phyloP scores from a whole-genome alignment of 1,139 yeast genomes.

The Yamadazyma pseudoaaseri region DNA sequence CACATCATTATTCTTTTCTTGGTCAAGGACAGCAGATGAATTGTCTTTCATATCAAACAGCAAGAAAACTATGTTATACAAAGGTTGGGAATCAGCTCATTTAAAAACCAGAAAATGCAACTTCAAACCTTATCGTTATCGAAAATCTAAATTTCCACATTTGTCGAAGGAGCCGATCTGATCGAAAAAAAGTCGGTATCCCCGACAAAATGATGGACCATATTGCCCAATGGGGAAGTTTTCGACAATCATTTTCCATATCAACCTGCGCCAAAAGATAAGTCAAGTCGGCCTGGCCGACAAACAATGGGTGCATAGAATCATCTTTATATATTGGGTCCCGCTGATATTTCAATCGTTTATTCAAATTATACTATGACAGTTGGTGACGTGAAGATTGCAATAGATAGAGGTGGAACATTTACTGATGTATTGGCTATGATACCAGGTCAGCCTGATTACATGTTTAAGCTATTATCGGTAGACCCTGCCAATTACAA shows the following conservation, averaged over 20 bases:
- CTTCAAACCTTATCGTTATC: no score
- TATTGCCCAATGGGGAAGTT: no score
- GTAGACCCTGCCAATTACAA: slow-evolving; percentile 83
- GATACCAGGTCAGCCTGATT: slow-evolving; percentile 37
- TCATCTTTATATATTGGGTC: not conserved
- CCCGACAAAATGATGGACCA: no score
- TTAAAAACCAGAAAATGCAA: no score
- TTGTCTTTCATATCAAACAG: not conserved
- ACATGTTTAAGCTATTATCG: slow-evolving; percentile 64
- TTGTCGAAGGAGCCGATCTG: no score
- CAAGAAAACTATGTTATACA: no score
- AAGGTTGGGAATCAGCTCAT: no score
- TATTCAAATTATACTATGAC: slow-evolving; percentile 9
- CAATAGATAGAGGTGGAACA: slow-evolving; percentile 74
- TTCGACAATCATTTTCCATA: not conserved
- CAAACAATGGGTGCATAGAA: not conserved
- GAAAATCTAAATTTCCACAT: no score
- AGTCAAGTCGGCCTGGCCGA: not conserved
- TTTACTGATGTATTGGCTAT: slow-evolving; percentile 78
- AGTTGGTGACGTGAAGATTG: slow-evolving; percentile 18
- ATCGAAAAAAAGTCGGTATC: no score
- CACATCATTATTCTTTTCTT: slow-evolving; percentile 6
- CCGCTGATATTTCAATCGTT: not conserved
- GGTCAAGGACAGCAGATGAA: not conserved
- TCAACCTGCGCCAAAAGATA: not conserved